Evolutionary conservation across 306 rosid species (phyloP), one percentile per base, ranked within the genome.

Genomic region (Cicer chorassanicum): DNA sequence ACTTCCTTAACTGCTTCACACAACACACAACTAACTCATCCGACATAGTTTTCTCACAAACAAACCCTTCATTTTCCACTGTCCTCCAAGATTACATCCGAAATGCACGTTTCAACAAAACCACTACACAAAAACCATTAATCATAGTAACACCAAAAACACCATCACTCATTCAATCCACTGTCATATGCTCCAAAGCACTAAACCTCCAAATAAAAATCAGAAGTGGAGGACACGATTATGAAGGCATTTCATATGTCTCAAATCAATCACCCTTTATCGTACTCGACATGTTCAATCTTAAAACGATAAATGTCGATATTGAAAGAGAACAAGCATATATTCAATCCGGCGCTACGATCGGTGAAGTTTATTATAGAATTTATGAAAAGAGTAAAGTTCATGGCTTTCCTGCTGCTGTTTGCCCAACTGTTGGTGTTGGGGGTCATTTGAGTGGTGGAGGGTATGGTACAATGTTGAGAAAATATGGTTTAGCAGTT

Each of bases 171-270:
- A 75, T 84, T 5, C 87, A 80, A 43, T 76, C 54, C 1, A 6
- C 82, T 1, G 82, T 84, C 0, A 15, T 73, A 0, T 84, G 87
- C 41, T 75, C 82, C 72, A 84, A 77, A 19, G 14, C 3, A 53
- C 4, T 36, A 1, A 16, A 44, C 0, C 0, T 68, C 42, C 74
- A 59, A 9, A n/a, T 84, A 57, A 77, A 82, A 70, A 81, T 84
- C 49, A 44, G 87, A 12, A 77, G 87, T 7, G 87, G 87, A 6
- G 85, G 87, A 13, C 85, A 84, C 14, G 87, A 84, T 21, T 80
- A 68, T 19, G 87, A 84, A 40, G 87, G 87, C 1, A 54, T 84
- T 18, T 80, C 85, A 0, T 84, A 80, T 4, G 5, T 50, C 57
- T 79, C 84, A 1, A 9, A 46, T 0, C 49, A 80, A 14, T 36